Evolutionary conservation across 441 rosid genomes (phyloP), one percentile per base, ranked within the genome.

Genomic region (Kokia cookei): DNA sequence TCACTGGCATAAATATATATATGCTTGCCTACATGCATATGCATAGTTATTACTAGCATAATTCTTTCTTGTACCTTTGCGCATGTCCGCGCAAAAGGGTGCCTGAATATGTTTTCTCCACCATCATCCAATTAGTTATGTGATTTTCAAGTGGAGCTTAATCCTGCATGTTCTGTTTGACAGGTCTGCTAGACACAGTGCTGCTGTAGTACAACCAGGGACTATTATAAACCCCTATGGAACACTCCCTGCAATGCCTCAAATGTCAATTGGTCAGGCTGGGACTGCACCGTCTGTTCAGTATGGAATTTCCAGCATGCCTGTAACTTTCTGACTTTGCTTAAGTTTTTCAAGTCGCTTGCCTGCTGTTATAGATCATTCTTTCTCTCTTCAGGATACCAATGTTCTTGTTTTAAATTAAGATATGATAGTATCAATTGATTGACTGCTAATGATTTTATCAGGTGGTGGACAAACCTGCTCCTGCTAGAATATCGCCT

Each of bases 221-320:
- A 79, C 88, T 73, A 80, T 84, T 54, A 78, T 90, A 67, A 94
- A 89, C 85, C 98, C 98, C 17, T 96, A 87, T 72, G 98, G 99
- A 65, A 89, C 89, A 0, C 97, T 94, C 50, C 99, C 98, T 74
- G 94, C 90, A 64, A 82, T 88, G 92, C 98, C 98, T 74, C 98
- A 89, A 76, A 82, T 96, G 70, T 92, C 98, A 73, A 84, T 94
- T 74, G 90, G 88, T 57, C 94, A 88, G 82, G 85, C 87, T 73
- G 98, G 97, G 82, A 84, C 87, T 69, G 83, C 90, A 63, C 85
- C 93, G 69, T 88, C 96, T n/a, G 86, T 94, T 74, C 98, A 94
- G 81, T 96, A 91, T 78, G 99, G 99, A 78, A 94, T 96, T 81
- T 91, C 99, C 48, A 90, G 89, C 86, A 79, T 94, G 92, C 98